Evolutionary conservation across 208 protist species (phyloP).

Genomic region (Trypanosoma vivax): DNA sequence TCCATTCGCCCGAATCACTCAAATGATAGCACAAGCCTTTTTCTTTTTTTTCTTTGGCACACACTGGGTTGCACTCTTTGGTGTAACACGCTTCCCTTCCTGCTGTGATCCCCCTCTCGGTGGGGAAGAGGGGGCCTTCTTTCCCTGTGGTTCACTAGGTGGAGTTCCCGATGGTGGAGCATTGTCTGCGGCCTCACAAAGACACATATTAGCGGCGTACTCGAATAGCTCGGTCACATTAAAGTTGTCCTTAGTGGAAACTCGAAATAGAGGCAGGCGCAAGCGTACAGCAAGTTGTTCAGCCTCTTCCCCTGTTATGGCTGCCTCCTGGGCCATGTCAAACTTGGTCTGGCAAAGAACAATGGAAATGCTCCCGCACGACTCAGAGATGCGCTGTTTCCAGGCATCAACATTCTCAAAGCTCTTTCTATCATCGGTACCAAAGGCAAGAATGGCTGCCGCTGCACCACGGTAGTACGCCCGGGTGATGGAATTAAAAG

Average conservation of each 20-base stretch:
- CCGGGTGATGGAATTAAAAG: conserved; percentile 89
- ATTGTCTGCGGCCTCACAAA: conserved; percentile 12
- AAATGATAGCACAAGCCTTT: conserved; percentile 20
- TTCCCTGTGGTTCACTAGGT: background rate
- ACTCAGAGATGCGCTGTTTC: conserved; percentile 83
- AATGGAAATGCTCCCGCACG: conserved; percentile 81
- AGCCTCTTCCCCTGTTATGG: conserved; percentile 77
- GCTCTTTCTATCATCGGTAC: conserved; percentile 85
- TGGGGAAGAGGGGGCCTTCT: background rate
- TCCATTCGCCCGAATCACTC: too few species aligned
- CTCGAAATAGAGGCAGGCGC: conserved; percentile 83
- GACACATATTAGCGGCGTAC: conserved; percentile 65
- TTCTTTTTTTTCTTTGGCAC: conserved; percentile 36
- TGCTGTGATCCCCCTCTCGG: background rate
- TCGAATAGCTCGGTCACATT: conserved; percentile 90
- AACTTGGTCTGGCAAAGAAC: conserved; percentile 93
- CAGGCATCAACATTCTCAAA: conserved; percentile 77
- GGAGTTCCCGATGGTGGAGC: background rate
- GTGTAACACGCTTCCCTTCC: conserved; percentile 3
- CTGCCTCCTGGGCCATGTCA: conserved; percentile 83
- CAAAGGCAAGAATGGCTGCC: conserved; percentile 86
- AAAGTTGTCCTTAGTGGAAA: conserved; percentile 91
- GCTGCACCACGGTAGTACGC: conserved; percentile 90
- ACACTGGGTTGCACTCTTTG: conserved; percentile 9
- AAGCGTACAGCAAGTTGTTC: conserved; percentile 78